Evolutionary conservation across 177 flowering plant genomes (phyloP), one percentile per base, ranked within the genome.

Genomic region (Vitis hybrid): DNA sequence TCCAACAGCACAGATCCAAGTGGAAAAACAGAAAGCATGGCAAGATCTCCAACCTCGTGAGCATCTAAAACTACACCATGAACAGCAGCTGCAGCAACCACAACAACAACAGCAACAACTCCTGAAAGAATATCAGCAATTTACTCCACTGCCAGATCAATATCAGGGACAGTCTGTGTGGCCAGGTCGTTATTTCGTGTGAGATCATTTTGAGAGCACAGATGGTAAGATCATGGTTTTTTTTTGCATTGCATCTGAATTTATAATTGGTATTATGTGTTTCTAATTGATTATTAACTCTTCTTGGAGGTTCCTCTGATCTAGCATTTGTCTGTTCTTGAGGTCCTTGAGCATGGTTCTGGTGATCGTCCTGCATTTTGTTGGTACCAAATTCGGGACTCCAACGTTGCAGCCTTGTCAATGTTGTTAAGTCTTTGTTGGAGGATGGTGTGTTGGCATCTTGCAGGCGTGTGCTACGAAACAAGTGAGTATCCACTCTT

Each of bases 131-230:
- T 79, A 80, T 73, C 87, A 86, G 68, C 89, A 81, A 57, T 61
- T 80, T 67, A 67, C 72, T 62, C 74, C 87, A 50, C 74, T 73
- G 71, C 86, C 85, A 9, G 89, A 92, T 76, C 90, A 90, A 64
- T 80, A 86, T 84, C 91, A 80, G 68, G 97, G 97, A 63, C 90
- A 82, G 66, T 81, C 97, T 61, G 67, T 77, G 52, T 86, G 88
- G 97, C 70, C 87, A 66, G 86, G 90, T 78, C 87, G 78, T 64
- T 84, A 83, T 77, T 84, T 88, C 67, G 97, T 89, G 97, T 93
- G 98, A 93, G 66, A 73, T 78, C 67, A 68, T 57, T 74, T 63
- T 74, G 71, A 68, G 71, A 61, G 64, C 68, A 66, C 80, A 70
- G 73, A 79, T 80, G 89, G 86, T 82, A 80, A 78, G 87, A 59